Evolutionary conservation across 495 filamentous ascomycete genomes (phyloP).

Genomic region (Annulohypoxylon moriforme): DNA sequence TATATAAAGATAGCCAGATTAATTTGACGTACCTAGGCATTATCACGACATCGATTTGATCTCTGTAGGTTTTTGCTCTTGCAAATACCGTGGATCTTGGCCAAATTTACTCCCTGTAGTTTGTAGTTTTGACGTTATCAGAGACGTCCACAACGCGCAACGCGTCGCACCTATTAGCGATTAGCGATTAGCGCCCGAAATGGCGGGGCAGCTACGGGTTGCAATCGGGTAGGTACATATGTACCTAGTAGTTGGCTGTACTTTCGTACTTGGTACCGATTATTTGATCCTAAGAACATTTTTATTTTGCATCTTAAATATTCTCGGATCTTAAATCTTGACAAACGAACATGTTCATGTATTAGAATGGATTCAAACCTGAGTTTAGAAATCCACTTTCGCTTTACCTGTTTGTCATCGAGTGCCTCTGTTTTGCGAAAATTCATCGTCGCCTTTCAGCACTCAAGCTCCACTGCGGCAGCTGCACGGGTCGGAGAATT

Average conservation of each 20-base stretch:
- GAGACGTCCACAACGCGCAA: constrained; percentile 35
- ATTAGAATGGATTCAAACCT: no score
- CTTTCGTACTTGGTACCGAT: neutral
- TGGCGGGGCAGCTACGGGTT: constrained; percentile 14
- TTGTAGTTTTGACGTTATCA: constrained; percentile 15
- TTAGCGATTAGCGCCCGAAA: neutral
- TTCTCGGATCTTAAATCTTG: no score
- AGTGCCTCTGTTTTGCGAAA: no score
- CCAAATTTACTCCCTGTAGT: neutral
- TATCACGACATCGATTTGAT: constrained; percentile 50
- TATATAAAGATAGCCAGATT: neutral
- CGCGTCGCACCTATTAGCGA: constrained; percentile 19
- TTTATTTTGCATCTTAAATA: no score
- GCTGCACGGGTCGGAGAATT: constrained; percentile 30
- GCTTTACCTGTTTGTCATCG: neutral
- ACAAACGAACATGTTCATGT: no score
- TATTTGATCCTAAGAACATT: neutral
- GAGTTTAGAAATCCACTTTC: neutral
- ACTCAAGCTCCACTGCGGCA: constrained; percentile 9
- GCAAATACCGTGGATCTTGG: neutral
- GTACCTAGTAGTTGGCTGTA: neutral
- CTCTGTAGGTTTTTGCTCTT: constrained; percentile 11
- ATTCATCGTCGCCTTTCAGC: no score
- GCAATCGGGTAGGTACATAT: neutral
- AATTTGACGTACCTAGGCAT: constrained; percentile 61